These are phyloP conservation scores for Colletotrichum cordylinicola DNA, from an alignment of 2,329 filamentous ascomycete genomes.

Conservation along the genomic window DNA sequence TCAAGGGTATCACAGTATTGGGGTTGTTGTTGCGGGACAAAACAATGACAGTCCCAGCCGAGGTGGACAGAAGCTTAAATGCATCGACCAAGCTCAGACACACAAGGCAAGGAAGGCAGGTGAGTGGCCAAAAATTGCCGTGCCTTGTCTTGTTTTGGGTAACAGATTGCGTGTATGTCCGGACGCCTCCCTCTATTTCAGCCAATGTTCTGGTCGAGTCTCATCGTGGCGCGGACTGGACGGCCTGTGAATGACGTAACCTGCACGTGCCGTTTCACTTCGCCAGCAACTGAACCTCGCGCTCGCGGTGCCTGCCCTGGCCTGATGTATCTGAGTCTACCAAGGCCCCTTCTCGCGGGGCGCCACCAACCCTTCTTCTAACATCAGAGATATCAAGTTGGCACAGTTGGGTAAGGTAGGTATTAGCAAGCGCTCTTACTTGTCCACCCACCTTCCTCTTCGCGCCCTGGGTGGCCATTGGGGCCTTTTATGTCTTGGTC, in stretches of 20 bases:
- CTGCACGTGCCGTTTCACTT: slow-evolving; percentile 16
- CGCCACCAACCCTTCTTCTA: not conserved
- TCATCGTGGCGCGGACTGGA: not conserved
- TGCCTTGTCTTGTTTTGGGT: not conserved
- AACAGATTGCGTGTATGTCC: slow-evolving; percentile 7
- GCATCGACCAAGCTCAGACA: not conserved
- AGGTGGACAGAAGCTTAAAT: slow-evolving; percentile 18
- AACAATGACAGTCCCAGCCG: not conserved
- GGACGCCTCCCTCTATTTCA: slow-evolving; percentile 2
- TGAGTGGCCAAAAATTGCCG: slow-evolving; percentile 13
- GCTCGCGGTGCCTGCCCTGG: not conserved
- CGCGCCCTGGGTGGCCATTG: not conserved
- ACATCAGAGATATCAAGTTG: not conserved
- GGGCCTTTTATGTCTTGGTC: not conserved
- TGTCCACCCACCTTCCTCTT: not conserved
- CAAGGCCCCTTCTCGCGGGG: not conserved
- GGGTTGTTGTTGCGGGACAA: not conserved
- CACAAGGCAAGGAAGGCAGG: not conserved
- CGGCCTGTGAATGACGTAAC: slow-evolving; percentile 8
- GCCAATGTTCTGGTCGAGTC: slow-evolving; percentile 2
- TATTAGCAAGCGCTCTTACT: not conserved
- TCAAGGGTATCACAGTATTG: not conserved
- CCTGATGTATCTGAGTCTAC: not conserved
- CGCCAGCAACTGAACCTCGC: not conserved
- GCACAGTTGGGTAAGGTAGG: not conserved